A percentile compares a stretch with the other conserved stretches of the same genome.
Conservation (phyloP, 768 basidiomycete species). For the Pulveroboletus sp. region DNA sequence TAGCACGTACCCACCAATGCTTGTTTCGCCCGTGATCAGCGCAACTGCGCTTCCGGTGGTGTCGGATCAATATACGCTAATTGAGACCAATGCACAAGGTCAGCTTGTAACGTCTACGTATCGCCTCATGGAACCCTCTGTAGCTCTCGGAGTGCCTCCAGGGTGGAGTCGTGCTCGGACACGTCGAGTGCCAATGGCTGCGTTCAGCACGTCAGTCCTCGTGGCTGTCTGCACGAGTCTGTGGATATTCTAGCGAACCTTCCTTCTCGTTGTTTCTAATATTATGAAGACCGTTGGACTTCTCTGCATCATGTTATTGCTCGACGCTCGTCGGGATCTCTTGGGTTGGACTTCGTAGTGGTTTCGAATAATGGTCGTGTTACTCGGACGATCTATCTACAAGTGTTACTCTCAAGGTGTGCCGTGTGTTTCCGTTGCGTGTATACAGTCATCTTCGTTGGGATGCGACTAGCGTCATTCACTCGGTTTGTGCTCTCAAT, state of each 20-base stretch:
- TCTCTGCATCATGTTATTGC: neutral
- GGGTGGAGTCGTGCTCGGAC: constrained; percentile 39
- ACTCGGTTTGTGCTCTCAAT: too few species aligned
- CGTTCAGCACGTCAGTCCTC: constrained; percentile 12
- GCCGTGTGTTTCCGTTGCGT: too few species aligned
- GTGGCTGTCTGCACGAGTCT: constrained; percentile 4
- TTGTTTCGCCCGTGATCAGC: constrained; percentile 41
- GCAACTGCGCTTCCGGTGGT: constrained; percentile 56
- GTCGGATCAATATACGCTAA: constrained; percentile 48
- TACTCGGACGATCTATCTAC: neutral
- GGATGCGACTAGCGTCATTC: too few species aligned
- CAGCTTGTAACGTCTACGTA: constrained; percentile 50
- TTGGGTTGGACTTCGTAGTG: neutral
- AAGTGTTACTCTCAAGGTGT: too few species aligned
- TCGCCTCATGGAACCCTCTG: constrained; percentile 39
- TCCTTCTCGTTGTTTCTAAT: neutral
- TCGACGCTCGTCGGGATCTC: neutral
- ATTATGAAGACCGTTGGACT: neutral
- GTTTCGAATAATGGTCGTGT: neutral
- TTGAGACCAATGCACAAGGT: constrained; percentile 54
- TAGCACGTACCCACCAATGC: constrained; percentile 62
- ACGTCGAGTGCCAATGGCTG: constrained; percentile 6
- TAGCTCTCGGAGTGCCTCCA: constrained; percentile 61
- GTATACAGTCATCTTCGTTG: too few species aligned
- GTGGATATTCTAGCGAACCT: constrained; percentile 16